Percentiles rank a stretch among this genome's conserved stretches.
These are phyloP conservation scores for Penicillium canariense DNA, from an alignment of 495 filamentous ascomycete species.

Conservation along the genomic window DNA sequence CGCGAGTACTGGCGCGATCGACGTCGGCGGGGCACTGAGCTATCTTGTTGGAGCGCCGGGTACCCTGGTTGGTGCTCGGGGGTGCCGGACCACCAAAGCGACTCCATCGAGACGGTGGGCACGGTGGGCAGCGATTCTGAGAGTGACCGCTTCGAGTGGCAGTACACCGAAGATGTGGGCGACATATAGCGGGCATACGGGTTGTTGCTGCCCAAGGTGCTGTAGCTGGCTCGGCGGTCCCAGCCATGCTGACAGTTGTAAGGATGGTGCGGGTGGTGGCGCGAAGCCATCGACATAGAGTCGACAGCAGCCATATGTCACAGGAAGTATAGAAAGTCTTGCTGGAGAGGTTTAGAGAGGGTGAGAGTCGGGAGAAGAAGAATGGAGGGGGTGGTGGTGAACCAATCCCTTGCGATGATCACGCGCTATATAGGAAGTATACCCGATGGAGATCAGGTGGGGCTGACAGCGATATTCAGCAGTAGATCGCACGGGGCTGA, in stretches of 20 bases:
- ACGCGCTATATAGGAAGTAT: slow-evolving; percentile 10
- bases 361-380: not conserved
- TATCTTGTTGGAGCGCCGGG: not conserved
- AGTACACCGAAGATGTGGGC: slow-evolving; percentile 24
- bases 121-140: slow-evolving; percentile 27
- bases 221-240: not conserved
- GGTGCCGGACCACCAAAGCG: slow-evolving; percentile 28
- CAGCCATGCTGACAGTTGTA: slow-evolving; percentile 18
- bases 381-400: not conserved
- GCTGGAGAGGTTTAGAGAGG: not conserved
- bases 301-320: slow-evolving; percentile 23
- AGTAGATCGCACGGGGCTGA: slow-evolving; percentile 13
- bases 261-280: slow-evolving; percentile 28
- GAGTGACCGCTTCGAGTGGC: slow-evolving; percentile 21
- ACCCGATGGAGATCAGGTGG: slow-evolving; percentile 1
- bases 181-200: slow-evolving; percentile 39
- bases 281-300: slow-evolving; percentile 25
- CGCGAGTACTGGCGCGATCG: slow-evolving; percentile 46
- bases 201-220: slow-evolving; percentile 32
- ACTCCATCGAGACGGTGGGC: slow-evolving; percentile 15
- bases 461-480: slow-evolving; percentile 13
- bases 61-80: slow-evolving; percentile 30
- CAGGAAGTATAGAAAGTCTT: not conserved
- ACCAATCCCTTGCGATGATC: slow-evolving; percentile 3
- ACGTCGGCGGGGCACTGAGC: slow-evolving; percentile 10